These are phyloP conservation scores for Gastrolobium villosum DNA, from an alignment of 306 rosid genomes.

Conservation along the genomic window DNA sequence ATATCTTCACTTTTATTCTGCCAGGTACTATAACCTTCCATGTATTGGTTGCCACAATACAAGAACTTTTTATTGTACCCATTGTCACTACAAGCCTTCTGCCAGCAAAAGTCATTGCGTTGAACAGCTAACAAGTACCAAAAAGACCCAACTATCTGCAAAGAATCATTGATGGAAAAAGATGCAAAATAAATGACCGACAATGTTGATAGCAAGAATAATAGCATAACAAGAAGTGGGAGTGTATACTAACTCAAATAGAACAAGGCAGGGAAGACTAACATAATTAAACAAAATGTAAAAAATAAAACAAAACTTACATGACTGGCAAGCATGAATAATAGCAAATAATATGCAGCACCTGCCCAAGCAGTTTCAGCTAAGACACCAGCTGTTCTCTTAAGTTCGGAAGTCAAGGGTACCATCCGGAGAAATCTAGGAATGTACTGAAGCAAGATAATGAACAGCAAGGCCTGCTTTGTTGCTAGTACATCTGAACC, in stretches of 20 bases:
- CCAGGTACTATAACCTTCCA: conserved; percentile 52
- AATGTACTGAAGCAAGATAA: conserved; percentile 85
- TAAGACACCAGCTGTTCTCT: conserved; percentile 96
- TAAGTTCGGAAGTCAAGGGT: conserved; percentile 92
- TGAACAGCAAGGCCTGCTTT: conserved; percentile 88
- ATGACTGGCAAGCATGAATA: conserved; percentile 98
- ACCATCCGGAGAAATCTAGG: conserved; percentile 86
- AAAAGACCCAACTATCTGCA: conserved; percentile 90
- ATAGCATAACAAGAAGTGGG: conserved; percentile 52
- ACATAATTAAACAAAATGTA: conserved; percentile 5
- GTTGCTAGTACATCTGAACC: conserved; percentile 88
- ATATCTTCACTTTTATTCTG: conserved; percentile 8
- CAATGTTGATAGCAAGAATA: conserved; percentile 19
- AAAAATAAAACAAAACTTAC: conserved; percentile 40
- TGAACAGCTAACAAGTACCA: conserved; percentile 91
- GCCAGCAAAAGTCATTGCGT: conserved; percentile 94
- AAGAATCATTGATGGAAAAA: conserved; percentile 19
- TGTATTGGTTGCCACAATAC: conserved; percentile 65
- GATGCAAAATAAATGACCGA: background rate
- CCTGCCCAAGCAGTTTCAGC: conserved; percentile 99
- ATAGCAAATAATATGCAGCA: conserved; percentile 92
- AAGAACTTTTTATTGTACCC: conserved; percentile 57
- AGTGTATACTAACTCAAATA: conserved; percentile 54
- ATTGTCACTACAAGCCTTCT: conserved; percentile 55
- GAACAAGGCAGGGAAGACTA: background rate